Conservation (phyloP, 495 filamentous ascomycete genomes). For the Daldinia concentrica region DNA sequence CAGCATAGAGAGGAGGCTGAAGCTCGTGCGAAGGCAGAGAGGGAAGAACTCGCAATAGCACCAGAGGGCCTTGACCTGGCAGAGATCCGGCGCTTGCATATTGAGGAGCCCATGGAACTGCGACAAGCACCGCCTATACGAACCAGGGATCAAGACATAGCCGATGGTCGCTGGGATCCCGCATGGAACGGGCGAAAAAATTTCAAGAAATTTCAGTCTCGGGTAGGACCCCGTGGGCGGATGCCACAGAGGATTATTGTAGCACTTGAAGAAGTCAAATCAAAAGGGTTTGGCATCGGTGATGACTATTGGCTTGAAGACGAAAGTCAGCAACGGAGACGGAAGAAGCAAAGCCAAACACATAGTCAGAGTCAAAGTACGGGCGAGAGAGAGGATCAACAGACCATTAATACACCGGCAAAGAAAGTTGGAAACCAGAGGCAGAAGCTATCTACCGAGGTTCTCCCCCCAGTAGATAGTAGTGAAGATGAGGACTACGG, state of each 20-base stretch:
- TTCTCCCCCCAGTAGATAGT: slow-evolving; percentile 47
- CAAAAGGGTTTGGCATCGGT: slow-evolving; percentile 83
- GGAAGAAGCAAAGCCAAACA: slow-evolving; percentile 45
- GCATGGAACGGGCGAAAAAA: slow-evolving; percentile 96
- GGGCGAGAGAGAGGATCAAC: slow-evolving; percentile 16
- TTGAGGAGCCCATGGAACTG: slow-evolving; percentile 83
- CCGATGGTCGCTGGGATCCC: slow-evolving; percentile 80
- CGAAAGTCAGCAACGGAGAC: slow-evolving; percentile 40
- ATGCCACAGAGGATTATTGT: slow-evolving; percentile 72
- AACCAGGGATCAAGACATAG: slow-evolving; percentile 56
- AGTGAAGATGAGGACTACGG: slow-evolving; percentile 48
- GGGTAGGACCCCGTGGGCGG: slow-evolving; percentile 61
- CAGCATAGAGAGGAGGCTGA: slow-evolving; percentile 75
- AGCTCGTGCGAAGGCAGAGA: slow-evolving; percentile 65
- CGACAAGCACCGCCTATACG: slow-evolving; percentile 40
- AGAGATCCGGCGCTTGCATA: slow-evolving; percentile 76
- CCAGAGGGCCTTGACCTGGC: slow-evolving; percentile 69
- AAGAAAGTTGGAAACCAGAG: slow-evolving; percentile 14
- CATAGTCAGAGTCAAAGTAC: slow-evolving; percentile 41
- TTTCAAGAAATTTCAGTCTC: slow-evolving; percentile 88
- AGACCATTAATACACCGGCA: neutral
- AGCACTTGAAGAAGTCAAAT: slow-evolving; percentile 78
- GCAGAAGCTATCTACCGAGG: slow-evolving; percentile 14
- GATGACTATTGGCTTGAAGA: slow-evolving; percentile 81
- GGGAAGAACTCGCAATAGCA: slow-evolving; percentile 61